These are phyloP conservation scores for Xylariales sp. DNA, from an alignment of 2,329 filamentous ascomycete genomes.

Conservation along the genomic window DNA sequence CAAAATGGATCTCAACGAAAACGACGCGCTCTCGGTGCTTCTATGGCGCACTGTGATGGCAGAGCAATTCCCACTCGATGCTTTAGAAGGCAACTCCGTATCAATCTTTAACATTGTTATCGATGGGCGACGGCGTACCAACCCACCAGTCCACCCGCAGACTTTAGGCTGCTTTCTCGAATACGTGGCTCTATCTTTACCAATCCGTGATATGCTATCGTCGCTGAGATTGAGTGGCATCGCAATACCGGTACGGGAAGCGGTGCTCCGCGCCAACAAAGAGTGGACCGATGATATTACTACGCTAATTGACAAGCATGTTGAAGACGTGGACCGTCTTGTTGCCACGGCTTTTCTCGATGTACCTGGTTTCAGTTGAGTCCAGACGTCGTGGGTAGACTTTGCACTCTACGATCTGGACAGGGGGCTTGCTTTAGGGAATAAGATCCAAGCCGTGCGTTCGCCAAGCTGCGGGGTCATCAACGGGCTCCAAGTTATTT, in stretches of 20 bases:
- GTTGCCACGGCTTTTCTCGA: constrained; percentile 1
- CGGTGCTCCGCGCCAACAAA: not conserved
- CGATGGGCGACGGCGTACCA: not conserved
- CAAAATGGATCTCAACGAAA: constrained; percentile 1
- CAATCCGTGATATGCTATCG: not conserved
- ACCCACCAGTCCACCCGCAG: not conserved
- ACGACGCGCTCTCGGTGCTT: constrained; percentile 2
- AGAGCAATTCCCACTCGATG: not conserved
- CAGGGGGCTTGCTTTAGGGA: not conserved
- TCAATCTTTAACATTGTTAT: not conserved
- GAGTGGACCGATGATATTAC: not conserved
- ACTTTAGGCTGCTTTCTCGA: constrained; percentile 2
- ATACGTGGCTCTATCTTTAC: not conserved
- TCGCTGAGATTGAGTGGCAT: not conserved
- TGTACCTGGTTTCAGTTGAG: not conserved
- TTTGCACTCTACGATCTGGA: not conserved
- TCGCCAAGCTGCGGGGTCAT: constrained; percentile 1
- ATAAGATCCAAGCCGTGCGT: constrained; percentile 1
- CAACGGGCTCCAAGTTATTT: constrained; percentile 1
- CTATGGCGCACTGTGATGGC: constrained; percentile 1
- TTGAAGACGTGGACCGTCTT: not conserved
- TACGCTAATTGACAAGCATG: constrained; percentile 2
- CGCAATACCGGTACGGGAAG: not conserved
- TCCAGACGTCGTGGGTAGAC: not conserved
- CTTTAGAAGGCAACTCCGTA: not conserved